Conservation (phyloP, 75 land plant species). For the Ceratopteris richardii region DNA sequence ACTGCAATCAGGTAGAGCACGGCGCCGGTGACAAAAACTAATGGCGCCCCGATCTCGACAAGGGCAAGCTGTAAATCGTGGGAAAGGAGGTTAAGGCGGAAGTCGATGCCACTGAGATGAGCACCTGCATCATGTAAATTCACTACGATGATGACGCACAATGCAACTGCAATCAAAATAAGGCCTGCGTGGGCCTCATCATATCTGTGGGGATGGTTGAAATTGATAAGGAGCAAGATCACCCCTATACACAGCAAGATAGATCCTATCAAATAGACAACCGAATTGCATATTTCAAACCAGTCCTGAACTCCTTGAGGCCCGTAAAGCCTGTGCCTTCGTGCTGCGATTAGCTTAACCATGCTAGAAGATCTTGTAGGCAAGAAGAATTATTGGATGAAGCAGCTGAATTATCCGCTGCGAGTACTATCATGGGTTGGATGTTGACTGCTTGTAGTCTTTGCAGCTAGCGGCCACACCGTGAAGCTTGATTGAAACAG, state of each 20-base stretch:
- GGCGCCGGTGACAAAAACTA: slow-evolving; percentile 36
- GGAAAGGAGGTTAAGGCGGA: slow-evolving; percentile 28
- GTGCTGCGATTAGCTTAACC: slow-evolving; percentile 74
- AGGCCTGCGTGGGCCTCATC: slow-evolving; percentile 28
- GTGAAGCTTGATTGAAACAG: too few relatives aligned
- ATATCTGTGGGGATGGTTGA: slow-evolving; percentile 11
- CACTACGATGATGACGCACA: slow-evolving; percentile 27
- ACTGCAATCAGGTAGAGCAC: slow-evolving; percentile 43
- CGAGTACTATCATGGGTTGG: too few relatives aligned
- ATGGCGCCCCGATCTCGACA: slow-evolving; percentile 61
- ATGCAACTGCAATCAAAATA: slow-evolving; percentile 33
- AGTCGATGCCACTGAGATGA: slow-evolving; percentile 63
- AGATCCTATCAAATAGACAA: slow-evolving; percentile 47
- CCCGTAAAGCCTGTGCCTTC: slow-evolving; percentile 53
- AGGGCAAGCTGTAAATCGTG: slow-evolving; percentile 45
- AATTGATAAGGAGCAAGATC: slow-evolving; percentile 20
- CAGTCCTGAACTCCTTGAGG: slow-evolving; percentile 28
- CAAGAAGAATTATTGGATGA: neutral
- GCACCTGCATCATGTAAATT: slow-evolving; percentile 70
- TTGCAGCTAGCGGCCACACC: too few relatives aligned
- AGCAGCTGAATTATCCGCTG: too few relatives aligned
- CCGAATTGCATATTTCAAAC: slow-evolving; percentile 58
- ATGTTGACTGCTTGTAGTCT: too few relatives aligned
- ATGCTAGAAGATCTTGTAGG: slow-evolving; percentile 11
- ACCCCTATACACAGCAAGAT: slow-evolving; percentile 43